Base-by-base conservation (phyloP, 352 stramenopile genomes). In the Ophiocytium majus region DNA sequence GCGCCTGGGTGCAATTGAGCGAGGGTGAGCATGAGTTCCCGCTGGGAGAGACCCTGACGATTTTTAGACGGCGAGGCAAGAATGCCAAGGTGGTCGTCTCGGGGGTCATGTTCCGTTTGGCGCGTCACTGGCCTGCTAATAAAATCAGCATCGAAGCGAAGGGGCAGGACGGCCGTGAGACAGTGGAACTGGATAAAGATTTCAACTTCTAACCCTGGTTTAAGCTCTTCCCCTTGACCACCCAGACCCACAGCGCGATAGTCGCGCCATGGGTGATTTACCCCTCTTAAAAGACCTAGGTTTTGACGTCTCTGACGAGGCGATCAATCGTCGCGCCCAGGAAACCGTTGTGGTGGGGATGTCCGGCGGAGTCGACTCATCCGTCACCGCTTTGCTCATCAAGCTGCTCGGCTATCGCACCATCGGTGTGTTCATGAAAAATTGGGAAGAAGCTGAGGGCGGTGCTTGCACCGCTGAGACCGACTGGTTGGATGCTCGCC, bases 381-480 rank as follows among this genome's bases (percentile, higher is more conserved):
- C 95, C 0, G 96, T 99, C 49, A 91, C 94, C 43, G 95, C 96
- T 31, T 90, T 97, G 88, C 89, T 98, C 49, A 91, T 98, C 9
- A 89, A 93, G 35, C 81, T 93, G 79, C 31, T 95, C 82, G 93
- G 93, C 23, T 95, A 95, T 90, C 90, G 92, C 66, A 91, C 98
- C 76, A 92, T 94, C 19, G 96, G 95, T 10, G 92, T 99, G 50
- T 98, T 98, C 90, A 99, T 99, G 97, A 97, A 96, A 86, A 99
- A 99, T 90, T 99, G 97, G 97, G 96, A 98, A 90, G 91, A 95
- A 75, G 94, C 92, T 10, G 83, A 91, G 79, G 91, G 90, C 1
- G 93, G 91, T 0, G n/a, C n/a, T n/a, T 98, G 92, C 86, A 93
- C 92, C 74, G 90, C 92, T 84, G 96, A 96, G 76, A 90, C 93